phyloP scores from a whole-genome alignment of 1,139 yeast genomes.

The Hanseniaspora uvarum region DNA sequence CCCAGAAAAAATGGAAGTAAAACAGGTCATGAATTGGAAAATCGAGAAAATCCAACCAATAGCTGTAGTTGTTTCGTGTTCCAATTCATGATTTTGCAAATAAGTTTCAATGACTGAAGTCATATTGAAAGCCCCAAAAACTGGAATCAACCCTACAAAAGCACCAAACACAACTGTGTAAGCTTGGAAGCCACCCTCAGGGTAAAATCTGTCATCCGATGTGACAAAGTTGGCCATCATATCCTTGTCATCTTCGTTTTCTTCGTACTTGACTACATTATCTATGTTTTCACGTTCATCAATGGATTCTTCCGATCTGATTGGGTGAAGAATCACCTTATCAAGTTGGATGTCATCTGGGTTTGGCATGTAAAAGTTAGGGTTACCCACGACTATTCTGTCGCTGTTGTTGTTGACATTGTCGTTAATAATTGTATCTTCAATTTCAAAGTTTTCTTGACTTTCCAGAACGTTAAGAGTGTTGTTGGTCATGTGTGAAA shows the following conservation, averaged over 20 bases:
- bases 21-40: constrained; percentile 45
- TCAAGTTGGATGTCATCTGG: constrained; percentile 12
- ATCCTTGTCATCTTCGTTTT: background rate
- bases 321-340: constrained; percentile 6
- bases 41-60: constrained; percentile 63
- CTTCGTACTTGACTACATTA: background rate
- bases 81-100: constrained; percentile 44
- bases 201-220: constrained; percentile 27
- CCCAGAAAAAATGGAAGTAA: constrained; percentile 51
- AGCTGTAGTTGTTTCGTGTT: constrained; percentile 37
- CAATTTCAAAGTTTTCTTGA: background rate
- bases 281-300: background rate
- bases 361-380: constrained; percentile 13
- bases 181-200: constrained; percentile 51
- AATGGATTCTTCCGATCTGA: constrained; percentile 3
- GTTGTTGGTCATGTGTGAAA: background rate
- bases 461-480: background rate
- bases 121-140: constrained; percentile 50
- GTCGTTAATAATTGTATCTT: background rate
- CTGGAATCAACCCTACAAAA: constrained; percentile 47
- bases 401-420: background rate
- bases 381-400: constrained; percentile 10
- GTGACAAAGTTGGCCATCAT: constrained; percentile 20
- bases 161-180: constrained; percentile 49
- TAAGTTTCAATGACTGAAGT: constrained; percentile 57